Evolutionary conservation across 306 rosid genomes (phyloP), one percentile per base, ranked within the genome.

Genomic region (Lathyrus oleraceus): DNA sequence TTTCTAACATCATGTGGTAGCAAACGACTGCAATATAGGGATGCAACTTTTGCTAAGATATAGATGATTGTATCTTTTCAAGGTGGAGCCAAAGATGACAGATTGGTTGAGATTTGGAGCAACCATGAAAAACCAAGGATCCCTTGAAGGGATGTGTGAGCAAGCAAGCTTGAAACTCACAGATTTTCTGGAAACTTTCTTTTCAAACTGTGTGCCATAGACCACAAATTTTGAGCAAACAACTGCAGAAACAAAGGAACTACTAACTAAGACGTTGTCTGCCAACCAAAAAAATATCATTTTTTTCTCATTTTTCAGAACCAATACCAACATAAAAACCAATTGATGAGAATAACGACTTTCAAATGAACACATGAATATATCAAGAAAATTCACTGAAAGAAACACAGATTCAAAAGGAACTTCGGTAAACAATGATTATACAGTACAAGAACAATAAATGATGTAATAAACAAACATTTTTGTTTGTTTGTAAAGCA

Each of bases 81-180:
- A 93, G 9, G 96, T 76, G 17, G 94, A 78, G 83, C 88, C 97
- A 62, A 87, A 93, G 70, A 85, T 70, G 21, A 93, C 59, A 6
- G 91, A 82, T 45, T 71, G 87, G 76, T 81, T 82, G 75, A 84
- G 88, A 72, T 64, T 75, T 47, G 96, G 86, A 76, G 88, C 81
- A 20, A 93, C 94, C 98, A 93, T 88, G 81, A 88, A 67, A 81
- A 93, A 93, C 94, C 97, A 93, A 47, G 98, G 97, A 58, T 87
- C 96, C 40, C 96, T 71, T 0, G 87, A 77, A 30, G 97, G 89
- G 62, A 90, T 47, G 51, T 54, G 74, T 1, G 96, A 88, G 81
- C 97, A 93, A 35, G 97, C 91, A 5, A 69, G 89, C 91, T 82
- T 90, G 85, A 93, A 93, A 83, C 94, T 85, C 7, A 75, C 68